These are phyloP conservation scores for Dothidotthia symphoricarpi DNA, from an alignment of 2,329 filamentous ascomycete genomes.

Conservation along the genomic window DNA sequence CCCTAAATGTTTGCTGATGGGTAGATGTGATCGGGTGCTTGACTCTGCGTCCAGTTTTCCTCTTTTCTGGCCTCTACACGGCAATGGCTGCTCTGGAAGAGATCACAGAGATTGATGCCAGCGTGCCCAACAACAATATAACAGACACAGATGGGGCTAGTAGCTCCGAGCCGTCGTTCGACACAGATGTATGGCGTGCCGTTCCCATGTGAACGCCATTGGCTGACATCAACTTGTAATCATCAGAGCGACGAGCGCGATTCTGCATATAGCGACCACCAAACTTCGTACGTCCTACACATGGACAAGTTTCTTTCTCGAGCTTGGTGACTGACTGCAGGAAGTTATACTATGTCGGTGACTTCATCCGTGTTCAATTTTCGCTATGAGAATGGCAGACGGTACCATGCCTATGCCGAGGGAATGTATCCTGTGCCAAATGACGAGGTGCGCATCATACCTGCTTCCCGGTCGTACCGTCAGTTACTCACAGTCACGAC, in stretches of 20 bases:
- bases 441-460: conserved; percentile 25
- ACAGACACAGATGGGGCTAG: conserved; percentile 18
- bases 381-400: conserved; percentile 31
- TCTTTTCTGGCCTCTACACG: not conserved
- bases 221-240: conserved; percentile 12
- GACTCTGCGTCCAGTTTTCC: not conserved
- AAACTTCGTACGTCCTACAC: conserved; percentile 16
- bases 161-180: conserved; percentile 24
- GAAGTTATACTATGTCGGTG: conserved; percentile 32
- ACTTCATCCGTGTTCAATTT: conserved; percentile 33
- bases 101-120: not conserved
- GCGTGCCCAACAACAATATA: not conserved
- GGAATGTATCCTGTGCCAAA: conserved; percentile 35
- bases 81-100: conserved; percentile 5
- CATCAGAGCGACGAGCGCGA: conserved; percentile 29
- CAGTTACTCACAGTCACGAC: conserved; percentile 4
- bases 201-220: conserved; percentile 2
- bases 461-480: not conserved
- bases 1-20: too few species aligned
- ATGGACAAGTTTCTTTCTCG: not conserved
- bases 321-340: not conserved
- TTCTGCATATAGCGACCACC: conserved; percentile 26
- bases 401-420: conserved; percentile 35
- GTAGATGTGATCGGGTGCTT: too few species aligned
- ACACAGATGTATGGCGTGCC: conserved; percentile 26